Evolutionary conservation across 805 yeast species (phyloP), one percentile per base, ranked within the genome.

Genomic region (Metschnikowia cubensis): DNA sequence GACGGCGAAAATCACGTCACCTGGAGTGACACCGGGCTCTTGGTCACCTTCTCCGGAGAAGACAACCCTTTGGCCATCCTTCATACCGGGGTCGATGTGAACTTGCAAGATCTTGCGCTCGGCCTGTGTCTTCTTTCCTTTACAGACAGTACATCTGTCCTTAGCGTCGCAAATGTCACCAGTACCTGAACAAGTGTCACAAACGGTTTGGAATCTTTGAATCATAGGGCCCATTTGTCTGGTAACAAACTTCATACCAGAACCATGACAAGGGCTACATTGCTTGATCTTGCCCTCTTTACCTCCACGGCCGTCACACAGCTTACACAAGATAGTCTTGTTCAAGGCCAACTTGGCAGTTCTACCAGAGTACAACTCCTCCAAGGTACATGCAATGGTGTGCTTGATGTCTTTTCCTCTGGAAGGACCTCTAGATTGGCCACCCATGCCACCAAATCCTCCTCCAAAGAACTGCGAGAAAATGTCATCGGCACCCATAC

Each of bases 201-300:
- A 94, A 48, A 83, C 84, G 42, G 95, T 83, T 76, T 94, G 98
- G 83, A 88, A 88, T 79, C 97, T 87, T 77, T 94, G 99, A 64
- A 94, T 87, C 91, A 94, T 89, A 59, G 96, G 97, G 61, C 99
- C 99, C 97, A 94, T 91, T 74, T 94, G 98, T 77, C 96, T 87
- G 47, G 97, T 89, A 59, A 90, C 86, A 58, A 92, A 85, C 71
- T 82, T 88, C 70, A 85, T 73, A 81, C 99, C 99, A 62, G 81
- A 79, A 71, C 99, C 99, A 65, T 82, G 80, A 84, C 99, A 94
- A 36, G 82, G 68, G 47, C 83, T 58, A 83, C 99, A 94, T 62
- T 83, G 83, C 76, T 86, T 87, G 57, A 91, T 96, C 50, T 88
- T 77, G 56, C 94, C 96, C 59, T 84, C 87, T 65, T 89, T 89